phyloP scores from a whole-genome alignment of 1,139 yeast species.

The Candida sp. region DNA sequence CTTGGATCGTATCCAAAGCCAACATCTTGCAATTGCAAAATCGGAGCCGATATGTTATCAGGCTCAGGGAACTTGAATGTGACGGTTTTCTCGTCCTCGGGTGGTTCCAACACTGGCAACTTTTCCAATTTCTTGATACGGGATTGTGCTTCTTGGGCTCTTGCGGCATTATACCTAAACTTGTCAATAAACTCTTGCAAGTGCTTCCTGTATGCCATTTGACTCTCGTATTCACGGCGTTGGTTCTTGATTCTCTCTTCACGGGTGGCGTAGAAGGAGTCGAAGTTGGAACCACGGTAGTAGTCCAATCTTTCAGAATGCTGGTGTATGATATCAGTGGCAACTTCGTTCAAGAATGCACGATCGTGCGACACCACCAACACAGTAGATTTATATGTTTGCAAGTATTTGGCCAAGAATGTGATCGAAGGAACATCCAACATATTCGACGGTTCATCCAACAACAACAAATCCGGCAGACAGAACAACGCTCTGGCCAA shows the following conservation, averaged over 20 bases:
- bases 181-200: constrained; percentile 94
- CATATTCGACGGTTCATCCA: constrained; percentile 99
- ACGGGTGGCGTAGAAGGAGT: constrained; percentile 88
- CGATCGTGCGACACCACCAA: constrained; percentile 98
- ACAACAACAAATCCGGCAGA: constrained; percentile 88
- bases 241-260: constrained; percentile 96
- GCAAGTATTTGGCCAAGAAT: constrained; percentile 86
- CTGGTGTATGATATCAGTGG: constrained; percentile 97
- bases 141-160: constrained; percentile 96
- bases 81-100: constrained; percentile 88
- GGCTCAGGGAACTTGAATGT: constrained; percentile 96
- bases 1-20: constrained; percentile 80
- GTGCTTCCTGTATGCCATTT: constrained; percentile 95
- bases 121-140: constrained; percentile 96
- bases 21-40: constrained; percentile 85
- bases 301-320: constrained; percentile 97
- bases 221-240: constrained; percentile 93
- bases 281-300: constrained; percentile 94
- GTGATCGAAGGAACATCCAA: constrained; percentile 99
- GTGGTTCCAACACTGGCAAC: constrained; percentile 90
- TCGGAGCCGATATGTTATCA: constrained; percentile 92
- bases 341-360: constrained; percentile 95
- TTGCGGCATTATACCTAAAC: constrained; percentile 96
- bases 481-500: constrained; percentile 97
- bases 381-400: constrained; percentile 89